These are phyloP conservation scores for Lolium perenne DNA, from an alignment of 176 grass and related monocot genomes.

Conservation along the genomic window DNA sequence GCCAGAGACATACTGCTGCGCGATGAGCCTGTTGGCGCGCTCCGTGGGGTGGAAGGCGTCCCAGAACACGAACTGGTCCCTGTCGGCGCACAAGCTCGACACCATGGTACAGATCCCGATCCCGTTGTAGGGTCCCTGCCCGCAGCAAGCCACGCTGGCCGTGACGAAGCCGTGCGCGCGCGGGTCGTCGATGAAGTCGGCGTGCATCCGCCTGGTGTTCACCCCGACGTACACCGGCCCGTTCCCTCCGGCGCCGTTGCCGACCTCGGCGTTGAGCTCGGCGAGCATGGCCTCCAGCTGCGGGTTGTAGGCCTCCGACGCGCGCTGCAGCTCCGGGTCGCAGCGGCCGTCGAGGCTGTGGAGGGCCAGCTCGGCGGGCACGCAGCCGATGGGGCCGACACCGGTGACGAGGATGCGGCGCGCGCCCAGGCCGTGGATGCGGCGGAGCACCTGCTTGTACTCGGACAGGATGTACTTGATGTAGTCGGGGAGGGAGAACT, in stretches of 20 bases:
- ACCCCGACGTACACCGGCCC: slow-evolving; percentile 54
- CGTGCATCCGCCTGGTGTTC: slow-evolving; percentile 65
- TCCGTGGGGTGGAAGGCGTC: slow-evolving; percentile 92
- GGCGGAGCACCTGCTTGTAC: slow-evolving; percentile 69
- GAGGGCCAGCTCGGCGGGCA: slow-evolving; percentile 77
- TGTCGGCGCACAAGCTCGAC: slow-evolving; percentile 63
- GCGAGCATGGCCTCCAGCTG: slow-evolving; percentile 44
- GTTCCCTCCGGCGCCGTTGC: slow-evolving; percentile 13
- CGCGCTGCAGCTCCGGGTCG: slow-evolving; percentile 77
- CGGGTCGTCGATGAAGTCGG: slow-evolving; percentile 75
- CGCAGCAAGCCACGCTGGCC: slow-evolving; percentile 72
- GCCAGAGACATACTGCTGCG: slow-evolving; percentile 57
- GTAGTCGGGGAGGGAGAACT: slow-evolving; percentile 86
- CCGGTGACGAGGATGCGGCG: slow-evolving; percentile 81
- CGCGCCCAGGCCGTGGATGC: slow-evolving; percentile 58
- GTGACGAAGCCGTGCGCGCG: slow-evolving; percentile 56
- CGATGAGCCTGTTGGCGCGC: slow-evolving; percentile 79
- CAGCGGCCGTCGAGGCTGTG: slow-evolving; percentile 72
- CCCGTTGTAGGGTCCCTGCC: slow-evolving; percentile 80
- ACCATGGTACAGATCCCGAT: slow-evolving; percentile 78
- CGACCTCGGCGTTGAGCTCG: slow-evolving; percentile 53
- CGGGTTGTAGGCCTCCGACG: slow-evolving; percentile 77
- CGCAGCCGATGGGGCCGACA: slow-evolving; percentile 80
- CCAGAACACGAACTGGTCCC: slow-evolving; percentile 84
- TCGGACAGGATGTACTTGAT: slow-evolving; percentile 70